These are phyloP conservation scores for Pseudozyma hubeiensis DNA, from an alignment of 1,284 basidiomycete species.

Conservation along the genomic window DNA sequence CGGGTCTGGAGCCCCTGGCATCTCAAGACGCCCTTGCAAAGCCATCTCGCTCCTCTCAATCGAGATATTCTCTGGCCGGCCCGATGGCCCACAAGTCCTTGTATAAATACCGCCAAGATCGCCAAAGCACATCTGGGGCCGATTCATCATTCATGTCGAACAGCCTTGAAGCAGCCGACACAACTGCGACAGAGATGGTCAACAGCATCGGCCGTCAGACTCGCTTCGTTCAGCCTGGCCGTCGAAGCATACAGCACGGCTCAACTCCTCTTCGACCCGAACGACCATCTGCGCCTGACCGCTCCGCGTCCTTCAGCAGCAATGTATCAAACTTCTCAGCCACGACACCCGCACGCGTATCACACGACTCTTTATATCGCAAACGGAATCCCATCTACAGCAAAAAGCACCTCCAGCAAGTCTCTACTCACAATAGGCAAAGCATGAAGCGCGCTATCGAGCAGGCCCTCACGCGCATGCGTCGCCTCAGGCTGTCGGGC, in stretches of 20 bases:
- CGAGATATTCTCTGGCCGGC: conserved; percentile 19
- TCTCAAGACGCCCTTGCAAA: not conserved
- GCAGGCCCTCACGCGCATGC: conserved; percentile 10
- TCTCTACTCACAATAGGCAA: not conserved
- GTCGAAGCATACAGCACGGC: not conserved
- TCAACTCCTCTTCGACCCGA: conserved; percentile 12
- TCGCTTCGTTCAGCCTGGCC: conserved; percentile 18
- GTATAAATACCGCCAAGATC: not conserved
- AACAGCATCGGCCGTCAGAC: conserved; percentile 31
- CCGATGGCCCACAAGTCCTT: conserved; percentile 6
- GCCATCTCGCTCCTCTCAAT: not conserved
- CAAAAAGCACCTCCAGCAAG: conserved; percentile 11
- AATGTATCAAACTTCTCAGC: not conserved
- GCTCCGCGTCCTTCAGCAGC: conserved; percentile 28
- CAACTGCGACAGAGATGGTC: conserved; percentile 25
- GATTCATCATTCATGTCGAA: not conserved
- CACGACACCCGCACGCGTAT: not conserved
- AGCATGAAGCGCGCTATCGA: conserved; percentile 5
- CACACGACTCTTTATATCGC: conserved; percentile 4
- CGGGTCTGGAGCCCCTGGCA: conserved; percentile 1
- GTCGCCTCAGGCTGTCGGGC: not conserved
- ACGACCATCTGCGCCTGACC: not conserved
- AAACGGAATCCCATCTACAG: conserved; percentile 28
- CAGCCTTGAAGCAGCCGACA: not conserved
- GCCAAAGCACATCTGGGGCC: not conserved